Conservation (phyloP, 768 basidiomycete species). For the Boletus vinaceobasis region DNA sequence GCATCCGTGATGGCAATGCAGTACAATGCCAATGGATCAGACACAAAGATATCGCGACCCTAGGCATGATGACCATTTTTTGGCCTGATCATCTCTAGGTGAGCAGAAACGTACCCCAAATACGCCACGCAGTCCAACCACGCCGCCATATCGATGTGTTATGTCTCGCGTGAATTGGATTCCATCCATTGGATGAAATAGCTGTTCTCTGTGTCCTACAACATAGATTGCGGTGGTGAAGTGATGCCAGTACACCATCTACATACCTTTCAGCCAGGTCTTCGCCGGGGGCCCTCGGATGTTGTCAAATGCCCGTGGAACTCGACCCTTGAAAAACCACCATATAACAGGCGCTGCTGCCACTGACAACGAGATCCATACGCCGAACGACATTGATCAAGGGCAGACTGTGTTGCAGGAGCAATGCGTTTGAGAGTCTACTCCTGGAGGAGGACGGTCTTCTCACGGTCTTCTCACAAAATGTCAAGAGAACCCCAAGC, state of each 20-base stretch:
- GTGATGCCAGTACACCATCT: not conserved
- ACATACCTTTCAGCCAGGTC: not conserved
- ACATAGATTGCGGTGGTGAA: not conserved
- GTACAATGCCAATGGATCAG: not conserved
- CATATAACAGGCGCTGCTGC: not conserved
- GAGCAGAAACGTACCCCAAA: not conserved
- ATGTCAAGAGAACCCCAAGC: too few relatives aligned
- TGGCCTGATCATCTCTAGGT: not conserved
- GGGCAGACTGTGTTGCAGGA: not conserved
- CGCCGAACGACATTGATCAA: not conserved
- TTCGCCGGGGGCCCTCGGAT: not conserved
- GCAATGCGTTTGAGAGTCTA: not conserved
- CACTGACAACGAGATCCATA: not conserved
- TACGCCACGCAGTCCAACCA: not conserved
- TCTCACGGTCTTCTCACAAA: not conserved
- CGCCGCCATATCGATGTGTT: not conserved
- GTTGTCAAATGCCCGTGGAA: not conserved
- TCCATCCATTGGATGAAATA: not conserved
- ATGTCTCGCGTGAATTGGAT: not conserved
- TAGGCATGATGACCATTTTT: not conserved
- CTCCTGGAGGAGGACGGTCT: not conserved
- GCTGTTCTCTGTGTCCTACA: not conserved
- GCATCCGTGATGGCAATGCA: not conserved
- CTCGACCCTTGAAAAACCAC: not conserved
- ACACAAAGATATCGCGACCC: not conserved